Evolutionary conservation across 1,284 basidiomycete genomes (phyloP).

Genomic region (Pascua guehoae): DNA sequence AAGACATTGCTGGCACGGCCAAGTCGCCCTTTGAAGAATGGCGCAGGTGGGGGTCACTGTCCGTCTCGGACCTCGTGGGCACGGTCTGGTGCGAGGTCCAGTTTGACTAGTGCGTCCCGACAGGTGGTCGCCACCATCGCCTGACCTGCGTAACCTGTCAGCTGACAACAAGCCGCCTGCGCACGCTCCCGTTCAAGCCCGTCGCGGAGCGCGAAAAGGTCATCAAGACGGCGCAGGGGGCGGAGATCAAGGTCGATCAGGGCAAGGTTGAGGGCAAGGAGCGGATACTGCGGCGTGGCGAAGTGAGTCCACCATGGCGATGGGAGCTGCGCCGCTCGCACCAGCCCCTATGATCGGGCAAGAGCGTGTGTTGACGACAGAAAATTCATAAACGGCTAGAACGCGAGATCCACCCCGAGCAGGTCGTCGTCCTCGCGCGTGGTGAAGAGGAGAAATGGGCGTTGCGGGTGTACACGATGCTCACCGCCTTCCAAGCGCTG

Average conservation of each 20-base stretch:
- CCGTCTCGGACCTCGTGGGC: conserved; percentile 55
- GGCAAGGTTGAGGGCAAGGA: conserved; percentile 62
- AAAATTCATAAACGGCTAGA: conserved; percentile 78
- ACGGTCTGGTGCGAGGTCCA: conserved; percentile 55
- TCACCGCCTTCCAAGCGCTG: conserved; percentile 57
- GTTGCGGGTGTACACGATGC: conserved; percentile 63
- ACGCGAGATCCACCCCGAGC: conserved; percentile 63
- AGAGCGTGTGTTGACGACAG: not conserved
- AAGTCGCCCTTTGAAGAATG: conserved; percentile 34
- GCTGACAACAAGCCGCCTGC: conserved; percentile 35
- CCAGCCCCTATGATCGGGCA: too few species aligned
- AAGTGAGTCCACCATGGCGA: conserved; percentile 56
- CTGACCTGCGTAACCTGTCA: too few species aligned
- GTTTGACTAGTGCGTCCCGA: conserved; percentile 43
- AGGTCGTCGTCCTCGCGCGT: conserved; percentile 54
- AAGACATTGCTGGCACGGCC: conserved; percentile 13
- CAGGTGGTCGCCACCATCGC: too few species aligned
- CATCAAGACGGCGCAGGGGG: conserved; percentile 63
- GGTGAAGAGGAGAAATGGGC: conserved; percentile 69
- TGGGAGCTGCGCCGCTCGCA: too few species aligned
- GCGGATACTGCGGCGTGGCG: conserved; percentile 58
- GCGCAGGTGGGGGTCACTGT: conserved; percentile 39
- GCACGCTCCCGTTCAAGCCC: conserved; percentile 55
- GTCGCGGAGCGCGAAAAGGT: conserved; percentile 58
- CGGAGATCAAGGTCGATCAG: conserved; percentile 62